A percentile compares a stretch with the other conserved stretches of the same genome.
These are phyloP conservation scores for Piromyces finnis DNA, from an alignment of 192 early-diverging fungal genomes.

Conservation along the genomic window DNA sequence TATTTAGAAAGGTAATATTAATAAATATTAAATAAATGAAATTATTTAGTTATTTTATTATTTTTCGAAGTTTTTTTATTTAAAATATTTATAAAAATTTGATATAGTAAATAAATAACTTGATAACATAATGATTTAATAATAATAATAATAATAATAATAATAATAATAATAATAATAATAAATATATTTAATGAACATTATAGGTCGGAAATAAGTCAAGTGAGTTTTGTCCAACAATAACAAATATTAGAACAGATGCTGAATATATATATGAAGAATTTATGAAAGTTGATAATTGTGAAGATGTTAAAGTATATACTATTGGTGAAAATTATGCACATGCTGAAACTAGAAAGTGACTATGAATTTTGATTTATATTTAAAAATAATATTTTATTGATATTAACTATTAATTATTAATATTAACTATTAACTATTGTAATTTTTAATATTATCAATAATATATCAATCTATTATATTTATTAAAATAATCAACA, in stretches of 20 bases:
- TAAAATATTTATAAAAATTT: too few species aligned
- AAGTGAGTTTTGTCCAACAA: constrained; percentile 58
- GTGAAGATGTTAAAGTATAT: constrained; percentile 95
- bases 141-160: too few species aligned
- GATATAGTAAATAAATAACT: too few species aligned
- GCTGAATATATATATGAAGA: constrained; percentile 80
- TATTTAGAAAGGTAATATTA: constrained; percentile 52
- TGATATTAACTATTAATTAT: background rate
- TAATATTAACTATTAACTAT: constrained; percentile 1
- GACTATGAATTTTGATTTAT: constrained; percentile 1
- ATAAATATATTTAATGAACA: too few species aligned
- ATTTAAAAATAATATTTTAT: background rate
- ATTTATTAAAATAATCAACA: background rate
- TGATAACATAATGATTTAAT: too few species aligned
- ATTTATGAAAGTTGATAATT: constrained; percentile 84
- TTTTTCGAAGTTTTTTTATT: background rate
- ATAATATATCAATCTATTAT: background rate
- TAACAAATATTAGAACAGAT: constrained; percentile 42
- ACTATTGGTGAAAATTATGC: constrained; percentile 77
- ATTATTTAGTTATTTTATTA: background rate
- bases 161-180: too few species aligned
- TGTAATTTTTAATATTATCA: background rate
- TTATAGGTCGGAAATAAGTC: constrained; percentile 83
- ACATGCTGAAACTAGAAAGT: constrained; percentile 92
- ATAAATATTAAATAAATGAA: background rate